These are phyloP conservation scores for Daldinia eschscholtzii DNA, from an alignment of 2,329 filamentous ascomycete species.

Conservation along the genomic window DNA sequence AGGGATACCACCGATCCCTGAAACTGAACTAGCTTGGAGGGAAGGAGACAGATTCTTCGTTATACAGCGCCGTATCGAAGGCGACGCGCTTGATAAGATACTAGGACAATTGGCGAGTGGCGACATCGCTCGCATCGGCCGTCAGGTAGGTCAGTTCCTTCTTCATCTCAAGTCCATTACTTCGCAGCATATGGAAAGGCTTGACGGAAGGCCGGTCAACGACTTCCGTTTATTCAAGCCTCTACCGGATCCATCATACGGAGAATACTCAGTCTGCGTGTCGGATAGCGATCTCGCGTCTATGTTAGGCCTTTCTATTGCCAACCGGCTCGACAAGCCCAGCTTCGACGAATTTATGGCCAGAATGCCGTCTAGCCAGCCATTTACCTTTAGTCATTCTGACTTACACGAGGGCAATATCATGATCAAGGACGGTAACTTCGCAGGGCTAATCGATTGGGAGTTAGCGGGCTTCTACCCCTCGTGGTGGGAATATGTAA, in stretches of 20 bases:
- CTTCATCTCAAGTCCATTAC: conserved; percentile 9
- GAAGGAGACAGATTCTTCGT: conserved; percentile 23
- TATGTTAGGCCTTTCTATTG: conserved; percentile 15
- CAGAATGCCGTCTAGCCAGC: conserved; percentile 28
- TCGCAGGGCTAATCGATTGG: conserved; percentile 32
- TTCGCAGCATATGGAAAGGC: conserved; percentile 19
- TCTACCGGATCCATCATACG: background rate
- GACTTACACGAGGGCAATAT: conserved; percentile 35
- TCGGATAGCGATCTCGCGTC: conserved; percentile 15
- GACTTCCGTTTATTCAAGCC: conserved; percentile 31
- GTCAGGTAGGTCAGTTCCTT: conserved; percentile 19
- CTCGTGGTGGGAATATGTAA: conserved; percentile 38
- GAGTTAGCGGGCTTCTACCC: conserved; percentile 35
- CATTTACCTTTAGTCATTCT: conserved; percentile 35
- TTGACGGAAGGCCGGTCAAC: conserved; percentile 22
- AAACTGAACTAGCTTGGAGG: conserved; percentile 8
- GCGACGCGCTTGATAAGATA: conserved; percentile 23
- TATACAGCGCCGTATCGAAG: conserved; percentile 25
- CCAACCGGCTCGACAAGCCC: background rate
- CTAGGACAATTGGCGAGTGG: conserved; percentile 5
- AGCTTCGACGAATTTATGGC: conserved; percentile 30
- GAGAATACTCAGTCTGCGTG: conserved; percentile 4
- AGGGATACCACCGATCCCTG: background rate
- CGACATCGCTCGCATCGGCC: conserved; percentile 24
- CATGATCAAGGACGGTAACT: conserved; percentile 39